Conservation (phyloP, 2,329 filamentous ascomycete genomes). For the Boeremia exigua region DNA sequence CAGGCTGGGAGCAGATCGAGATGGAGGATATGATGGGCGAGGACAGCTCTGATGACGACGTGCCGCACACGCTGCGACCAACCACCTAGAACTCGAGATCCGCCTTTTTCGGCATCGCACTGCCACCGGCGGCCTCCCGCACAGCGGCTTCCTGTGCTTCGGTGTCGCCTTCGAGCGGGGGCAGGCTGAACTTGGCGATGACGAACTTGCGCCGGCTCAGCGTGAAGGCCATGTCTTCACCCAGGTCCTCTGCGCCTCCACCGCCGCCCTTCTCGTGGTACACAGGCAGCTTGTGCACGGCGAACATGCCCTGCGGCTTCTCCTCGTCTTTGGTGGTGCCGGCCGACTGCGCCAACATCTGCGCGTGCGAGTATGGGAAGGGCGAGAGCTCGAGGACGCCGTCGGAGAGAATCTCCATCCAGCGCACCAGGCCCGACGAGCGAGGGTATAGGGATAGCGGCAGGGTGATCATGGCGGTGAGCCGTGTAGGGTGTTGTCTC, state of each 20-base stretch:
- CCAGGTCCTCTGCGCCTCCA: conserved; percentile 65
- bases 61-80: conserved; percentile 3
- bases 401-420: conserved; percentile 85
- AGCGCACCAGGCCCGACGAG: conserved; percentile 75
- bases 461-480: conserved; percentile 77
- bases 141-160: conserved; percentile 61
- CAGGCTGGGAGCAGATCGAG: conserved; percentile 67
- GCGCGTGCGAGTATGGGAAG: conserved; percentile 66
- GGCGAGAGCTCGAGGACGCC: conserved; percentile 84
- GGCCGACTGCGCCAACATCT: conserved; percentile 55
- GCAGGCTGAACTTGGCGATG: conserved; percentile 87
- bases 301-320: conserved; percentile 83
- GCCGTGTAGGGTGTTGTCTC: conserved; percentile 66
- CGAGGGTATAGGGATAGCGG: conserved; percentile 83
- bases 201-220: conserved; percentile 83
- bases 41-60: conserved; percentile 38
- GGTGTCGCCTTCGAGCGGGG: conserved; percentile 79
- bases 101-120: conserved; percentile 59
- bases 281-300: conserved; percentile 80
- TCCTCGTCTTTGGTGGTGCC: conserved; percentile 69
- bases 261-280: conserved; percentile 89
- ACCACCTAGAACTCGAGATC: conserved; percentile 70
- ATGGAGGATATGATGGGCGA: conserved; percentile 65
- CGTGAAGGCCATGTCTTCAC: conserved; percentile 89
- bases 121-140: conserved; percentile 43